Evolutionary conservation across 768 basidiomycete species (phyloP).

Genomic region (Ramaria sp.): DNA sequence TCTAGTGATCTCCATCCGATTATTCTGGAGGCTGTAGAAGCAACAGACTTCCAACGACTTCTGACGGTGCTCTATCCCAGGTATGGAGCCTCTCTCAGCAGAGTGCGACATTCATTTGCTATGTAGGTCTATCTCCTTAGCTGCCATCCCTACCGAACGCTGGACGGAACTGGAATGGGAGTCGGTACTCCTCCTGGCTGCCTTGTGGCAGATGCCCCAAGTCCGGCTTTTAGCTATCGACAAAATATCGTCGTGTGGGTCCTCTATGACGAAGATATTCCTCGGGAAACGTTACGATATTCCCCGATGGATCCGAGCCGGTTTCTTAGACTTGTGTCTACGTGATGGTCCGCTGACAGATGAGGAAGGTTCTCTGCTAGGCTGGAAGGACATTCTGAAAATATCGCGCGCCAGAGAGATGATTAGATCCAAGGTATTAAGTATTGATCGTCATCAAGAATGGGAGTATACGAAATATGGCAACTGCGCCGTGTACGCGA

Average conservation of each 20-base stretch:
- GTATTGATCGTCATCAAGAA: neutral
- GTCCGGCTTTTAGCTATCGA: neutral
- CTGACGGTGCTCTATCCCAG: neutral
- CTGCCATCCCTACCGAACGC: neutral
- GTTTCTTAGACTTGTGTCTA: neutral
- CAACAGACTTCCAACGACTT: neutral
- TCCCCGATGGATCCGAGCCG: neutral
- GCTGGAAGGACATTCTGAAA: neutral
- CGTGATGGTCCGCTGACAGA: neutral
- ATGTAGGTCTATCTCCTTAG: neutral
- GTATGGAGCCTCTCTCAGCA: neutral
- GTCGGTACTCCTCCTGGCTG: neutral
- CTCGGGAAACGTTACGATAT: neutral
- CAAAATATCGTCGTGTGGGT: neutral
- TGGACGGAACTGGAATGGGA: neutral
- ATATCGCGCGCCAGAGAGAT: neutral
- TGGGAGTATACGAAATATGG: neutral
- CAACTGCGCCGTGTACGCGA: neutral
- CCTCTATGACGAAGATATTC: neutral
- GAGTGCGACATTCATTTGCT: neutral
- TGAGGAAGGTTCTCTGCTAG: neutral
- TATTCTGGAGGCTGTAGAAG: neutral
- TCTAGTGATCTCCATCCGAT: neutral
- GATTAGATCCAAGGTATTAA: neutral
- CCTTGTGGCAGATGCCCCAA: neutral